Evolutionary conservation across 2,329 filamentous ascomycete species (phyloP).

Genomic region (Pseudocercospora macadamiae): DNA sequence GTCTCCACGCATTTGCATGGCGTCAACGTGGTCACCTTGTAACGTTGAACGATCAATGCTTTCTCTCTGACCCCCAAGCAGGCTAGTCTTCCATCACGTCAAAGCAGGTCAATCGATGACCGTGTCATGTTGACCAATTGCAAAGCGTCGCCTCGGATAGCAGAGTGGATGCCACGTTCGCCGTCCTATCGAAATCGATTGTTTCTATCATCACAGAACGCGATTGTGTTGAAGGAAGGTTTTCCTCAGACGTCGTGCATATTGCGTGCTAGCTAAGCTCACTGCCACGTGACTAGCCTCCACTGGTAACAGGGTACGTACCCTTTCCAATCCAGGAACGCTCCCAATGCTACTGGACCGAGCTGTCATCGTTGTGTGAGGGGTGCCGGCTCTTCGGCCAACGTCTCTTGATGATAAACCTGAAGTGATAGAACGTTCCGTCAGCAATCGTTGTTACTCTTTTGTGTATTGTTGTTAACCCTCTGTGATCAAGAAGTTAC

Average conservation of each 20-base stretch:
- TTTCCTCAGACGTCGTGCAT: slow-evolving; percentile 12
- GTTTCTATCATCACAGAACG: too few species aligned
- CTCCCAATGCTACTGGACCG: slow-evolving; percentile 8
- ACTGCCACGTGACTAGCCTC: slow-evolving; percentile 14
- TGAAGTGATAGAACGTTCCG: not conserved
- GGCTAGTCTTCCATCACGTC: not conserved
- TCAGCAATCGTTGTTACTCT: not conserved
- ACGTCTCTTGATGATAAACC: not conserved
- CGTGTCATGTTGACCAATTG: not conserved
- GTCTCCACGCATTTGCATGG: not conserved
- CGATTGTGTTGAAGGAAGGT: not conserved
- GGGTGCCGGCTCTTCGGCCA: slow-evolving; percentile 8
- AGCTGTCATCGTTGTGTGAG: slow-evolving; percentile 8
- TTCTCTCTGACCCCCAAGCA: not conserved
- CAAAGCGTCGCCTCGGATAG: not conserved
- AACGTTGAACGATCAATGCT: not conserved
- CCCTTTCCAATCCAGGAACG: slow-evolving; percentile 7
- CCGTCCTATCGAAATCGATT: not conserved
- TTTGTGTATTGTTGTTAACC: not conserved
- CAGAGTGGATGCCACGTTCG: not conserved
- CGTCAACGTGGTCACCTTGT: not conserved
- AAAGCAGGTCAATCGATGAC: not conserved
- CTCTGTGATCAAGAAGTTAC: too few species aligned
- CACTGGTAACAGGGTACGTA: slow-evolving; percentile 11
- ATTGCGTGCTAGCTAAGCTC: slow-evolving; percentile 18